Percentiles rank a stretch among this genome's conserved stretches.
phyloP scores from a whole-genome alignment of 108 stramenopile species.

The Parietichytrium sp. region DNA sequence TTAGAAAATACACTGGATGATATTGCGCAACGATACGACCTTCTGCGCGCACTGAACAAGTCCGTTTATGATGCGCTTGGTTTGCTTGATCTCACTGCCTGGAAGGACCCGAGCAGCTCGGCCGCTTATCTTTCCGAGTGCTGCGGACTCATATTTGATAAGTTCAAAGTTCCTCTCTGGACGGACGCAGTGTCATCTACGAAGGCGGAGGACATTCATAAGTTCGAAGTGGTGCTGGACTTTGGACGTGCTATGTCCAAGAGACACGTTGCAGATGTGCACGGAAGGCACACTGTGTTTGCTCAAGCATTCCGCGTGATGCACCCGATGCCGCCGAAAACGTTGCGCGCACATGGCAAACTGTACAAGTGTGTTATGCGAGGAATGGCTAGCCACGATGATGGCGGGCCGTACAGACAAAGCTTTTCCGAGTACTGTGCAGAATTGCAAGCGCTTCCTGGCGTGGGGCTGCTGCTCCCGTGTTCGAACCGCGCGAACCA shows the following conservation, averaged over 20 bases:
- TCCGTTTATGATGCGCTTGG: slow-evolving; percentile 7
- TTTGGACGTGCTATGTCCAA: slow-evolving; percentile 35
- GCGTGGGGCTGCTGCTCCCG: slow-evolving; percentile 51
- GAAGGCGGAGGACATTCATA: slow-evolving; percentile 36
- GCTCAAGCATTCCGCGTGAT: slow-evolving; percentile 59
- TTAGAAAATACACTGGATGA: background rate
- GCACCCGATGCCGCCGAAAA: slow-evolving; percentile 52
- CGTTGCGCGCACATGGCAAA: slow-evolving; percentile 47
- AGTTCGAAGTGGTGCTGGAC: slow-evolving; percentile 27
- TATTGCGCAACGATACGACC: slow-evolving; percentile 15
- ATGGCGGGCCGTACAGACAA: slow-evolving; percentile 63
- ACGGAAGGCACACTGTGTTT: slow-evolving; percentile 46
- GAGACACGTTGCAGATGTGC: slow-evolving; percentile 21
- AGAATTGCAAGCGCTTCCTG: slow-evolving; percentile 51
- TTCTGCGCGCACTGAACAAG: background rate
- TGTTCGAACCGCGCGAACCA: slow-evolving; percentile 54
- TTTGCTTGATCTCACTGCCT: slow-evolving; percentile 6
- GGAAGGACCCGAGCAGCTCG: background rate
- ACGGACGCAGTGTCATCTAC: slow-evolving; percentile 2
- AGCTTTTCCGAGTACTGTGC: slow-evolving; percentile 55
- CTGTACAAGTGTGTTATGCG: slow-evolving; percentile 57
- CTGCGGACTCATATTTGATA: slow-evolving; percentile 18
- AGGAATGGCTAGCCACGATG: slow-evolving; percentile 60
- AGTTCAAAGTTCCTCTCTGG: slow-evolving; percentile 30
- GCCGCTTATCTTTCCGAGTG: slow-evolving; percentile 29